phyloP scores from a whole-genome alignment of 2,329 filamentous ascomycete species.

The Biscogniauxia mediterranea region DNA sequence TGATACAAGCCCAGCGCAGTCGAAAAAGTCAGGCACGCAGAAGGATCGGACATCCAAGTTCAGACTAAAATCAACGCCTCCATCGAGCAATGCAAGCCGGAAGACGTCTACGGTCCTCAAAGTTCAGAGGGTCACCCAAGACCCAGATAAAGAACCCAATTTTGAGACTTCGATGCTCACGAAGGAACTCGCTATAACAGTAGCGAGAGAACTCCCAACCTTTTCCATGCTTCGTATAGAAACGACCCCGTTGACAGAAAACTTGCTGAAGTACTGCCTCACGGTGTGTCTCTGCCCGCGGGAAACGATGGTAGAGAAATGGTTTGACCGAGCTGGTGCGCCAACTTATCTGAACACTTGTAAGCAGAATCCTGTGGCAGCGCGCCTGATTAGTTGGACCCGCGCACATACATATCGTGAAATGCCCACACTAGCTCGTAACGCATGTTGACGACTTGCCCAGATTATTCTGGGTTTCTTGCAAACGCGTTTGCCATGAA shows the following conservation, averaged over 20 bases:
- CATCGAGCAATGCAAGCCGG: slow-evolving; percentile 7
- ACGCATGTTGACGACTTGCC: slow-evolving; percentile 13
- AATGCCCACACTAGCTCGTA: background rate
- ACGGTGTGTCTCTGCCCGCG: slow-evolving; percentile 33
- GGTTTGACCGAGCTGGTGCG: slow-evolving; percentile 32
- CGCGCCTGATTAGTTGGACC: background rate
- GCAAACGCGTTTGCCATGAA: slow-evolving; percentile 35
- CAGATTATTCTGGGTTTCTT: slow-evolving; percentile 33
- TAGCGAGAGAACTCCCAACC: slow-evolving; percentile 31
- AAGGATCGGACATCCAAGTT: slow-evolving; percentile 36
- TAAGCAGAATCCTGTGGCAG: slow-evolving; percentile 11
- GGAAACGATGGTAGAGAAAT: slow-evolving; percentile 32
- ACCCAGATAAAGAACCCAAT: slow-evolving; percentile 13
- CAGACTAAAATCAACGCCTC: slow-evolving; percentile 23
- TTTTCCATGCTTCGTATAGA: slow-evolving; percentile 33
- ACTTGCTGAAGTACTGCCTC: slow-evolving; percentile 33
- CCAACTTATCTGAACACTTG: slow-evolving; percentile 35
- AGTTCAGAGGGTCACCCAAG: background rate
- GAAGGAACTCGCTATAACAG: slow-evolving; percentile 30
- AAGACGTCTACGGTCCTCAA: background rate
- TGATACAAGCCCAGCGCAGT: slow-evolving; percentile 22
- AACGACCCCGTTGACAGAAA: slow-evolving; percentile 34
- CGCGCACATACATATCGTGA: background rate
- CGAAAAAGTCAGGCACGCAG: slow-evolving; percentile 28
- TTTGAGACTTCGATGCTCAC: slow-evolving; percentile 28